Evolutionary conservation across 108 stramenopile genomes (phyloP).

Genomic region (Fragilariopsis cylindrus): DNA sequence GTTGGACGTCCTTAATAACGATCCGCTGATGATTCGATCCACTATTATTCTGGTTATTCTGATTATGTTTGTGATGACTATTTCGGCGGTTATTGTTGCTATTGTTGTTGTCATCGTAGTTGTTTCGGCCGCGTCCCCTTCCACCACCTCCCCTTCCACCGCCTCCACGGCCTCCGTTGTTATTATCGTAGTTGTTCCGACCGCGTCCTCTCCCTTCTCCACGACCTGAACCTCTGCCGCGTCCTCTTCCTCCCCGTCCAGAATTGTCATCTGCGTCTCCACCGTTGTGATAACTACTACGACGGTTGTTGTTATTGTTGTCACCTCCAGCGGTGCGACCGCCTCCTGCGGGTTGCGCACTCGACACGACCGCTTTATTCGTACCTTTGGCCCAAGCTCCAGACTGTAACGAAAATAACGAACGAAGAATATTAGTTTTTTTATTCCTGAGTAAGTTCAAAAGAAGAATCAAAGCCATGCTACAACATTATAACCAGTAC

Average conservation of each 20-base stretch:
- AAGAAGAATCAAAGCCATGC: too few species aligned
- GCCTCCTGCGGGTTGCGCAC: constrained; percentile 25
- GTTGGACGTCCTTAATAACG: constrained; percentile 29
- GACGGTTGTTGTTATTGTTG: constrained; percentile 15
- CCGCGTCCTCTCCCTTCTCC: constrained; percentile 13
- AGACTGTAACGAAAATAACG: constrained; percentile 18
- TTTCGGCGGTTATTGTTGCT: constrained; percentile 7
- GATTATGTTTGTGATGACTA: background rate
- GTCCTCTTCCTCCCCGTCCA: constrained; percentile 11
- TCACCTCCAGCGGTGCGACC: background rate
- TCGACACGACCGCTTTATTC: constrained; percentile 27
- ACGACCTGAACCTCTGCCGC: background rate
- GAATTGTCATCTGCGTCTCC: constrained; percentile 6
- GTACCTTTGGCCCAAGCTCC: constrained; percentile 46
- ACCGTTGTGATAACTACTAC: constrained; percentile 8
- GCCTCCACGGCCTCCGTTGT: constrained; percentile 11
- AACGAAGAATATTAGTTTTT: background rate
- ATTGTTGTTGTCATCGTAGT: constrained; percentile 19
- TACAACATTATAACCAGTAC: too few species aligned
- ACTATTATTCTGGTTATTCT: constrained; percentile 1
- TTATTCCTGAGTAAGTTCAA: too few species aligned
- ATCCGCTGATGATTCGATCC: constrained; percentile 18
- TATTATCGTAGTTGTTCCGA: constrained; percentile 24
- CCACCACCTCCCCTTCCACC: constrained; percentile 35
- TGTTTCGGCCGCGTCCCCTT: constrained; percentile 33